Conservation (phyloP, 371 early-diverging fungal genomes). For the Fennellomyces sp. region DNA sequence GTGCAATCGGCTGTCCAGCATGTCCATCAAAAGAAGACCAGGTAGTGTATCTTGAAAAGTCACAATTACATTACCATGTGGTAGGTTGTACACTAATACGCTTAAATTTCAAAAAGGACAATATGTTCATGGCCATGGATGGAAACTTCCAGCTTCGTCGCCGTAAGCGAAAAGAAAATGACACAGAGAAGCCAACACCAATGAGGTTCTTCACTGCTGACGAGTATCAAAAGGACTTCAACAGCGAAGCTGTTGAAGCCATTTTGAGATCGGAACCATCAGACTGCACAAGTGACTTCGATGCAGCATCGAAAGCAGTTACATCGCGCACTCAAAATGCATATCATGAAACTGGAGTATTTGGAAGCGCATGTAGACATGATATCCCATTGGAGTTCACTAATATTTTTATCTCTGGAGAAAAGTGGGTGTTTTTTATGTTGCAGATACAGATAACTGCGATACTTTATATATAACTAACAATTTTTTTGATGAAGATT, state of each 20-base stretch:
- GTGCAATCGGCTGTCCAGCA: too few relatives aligned
- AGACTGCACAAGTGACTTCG: neutral
- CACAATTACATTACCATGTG: too few relatives aligned
- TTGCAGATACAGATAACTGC: neutral
- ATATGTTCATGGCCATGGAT: neutral
- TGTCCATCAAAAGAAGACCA: too few relatives aligned
- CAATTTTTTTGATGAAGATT: neutral
- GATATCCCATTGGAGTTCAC: slow-evolving; percentile 8
- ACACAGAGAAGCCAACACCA: neutral
- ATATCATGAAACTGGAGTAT: slow-evolving; percentile 7
- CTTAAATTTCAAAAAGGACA: too few relatives aligned
- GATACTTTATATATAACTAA: neutral
- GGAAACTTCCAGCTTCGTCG: neutral
- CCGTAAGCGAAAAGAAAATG: neutral
- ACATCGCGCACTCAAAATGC: neutral
- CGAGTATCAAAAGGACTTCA: neutral
- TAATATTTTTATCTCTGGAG: neutral
- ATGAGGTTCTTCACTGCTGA: neutral
- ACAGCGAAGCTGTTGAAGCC: too few relatives aligned
- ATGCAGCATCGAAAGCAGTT: neutral
- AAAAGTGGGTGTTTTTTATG: neutral
- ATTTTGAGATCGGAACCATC: neutral
- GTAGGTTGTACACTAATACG: too few relatives aligned
- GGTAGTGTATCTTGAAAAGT: too few relatives aligned
- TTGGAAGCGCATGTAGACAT: slow-evolving; percentile 6